These are phyloP conservation scores for Pyrus betulifolia DNA, from an alignment of 306 rosid species.

Conservation along the genomic window DNA sequence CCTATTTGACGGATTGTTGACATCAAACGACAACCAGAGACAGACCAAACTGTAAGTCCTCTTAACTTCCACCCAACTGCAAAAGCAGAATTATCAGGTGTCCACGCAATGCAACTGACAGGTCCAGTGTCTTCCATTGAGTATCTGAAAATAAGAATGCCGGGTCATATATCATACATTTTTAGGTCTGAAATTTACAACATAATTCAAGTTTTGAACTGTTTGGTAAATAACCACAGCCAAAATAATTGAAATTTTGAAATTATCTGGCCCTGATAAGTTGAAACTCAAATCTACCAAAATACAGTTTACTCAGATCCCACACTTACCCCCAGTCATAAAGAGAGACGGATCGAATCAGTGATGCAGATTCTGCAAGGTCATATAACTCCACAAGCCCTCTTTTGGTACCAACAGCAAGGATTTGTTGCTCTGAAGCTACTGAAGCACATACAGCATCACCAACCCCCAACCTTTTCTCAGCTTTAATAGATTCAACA, in stretches of 20 bases:
- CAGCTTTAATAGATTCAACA: conserved; percentile 72
- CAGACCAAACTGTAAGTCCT: conserved; percentile 97
- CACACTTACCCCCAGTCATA: conserved; percentile 94
- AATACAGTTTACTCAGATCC: conserved; percentile 12
- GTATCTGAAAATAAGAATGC: conserved; percentile 52
- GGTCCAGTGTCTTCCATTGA: conserved; percentile 91
- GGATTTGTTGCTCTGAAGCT: conserved; percentile 80
- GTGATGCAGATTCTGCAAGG: conserved; percentile 62
- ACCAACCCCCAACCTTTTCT: conserved; percentile 54
- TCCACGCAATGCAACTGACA: conserved; percentile 94
- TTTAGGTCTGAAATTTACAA: conserved; percentile 8
- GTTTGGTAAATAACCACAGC: background rate
- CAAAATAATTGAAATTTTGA: background rate
- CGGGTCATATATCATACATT: conserved; percentile 2
- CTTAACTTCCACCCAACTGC: conserved; percentile 97
- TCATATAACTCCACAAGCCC: conserved; percentile 87
- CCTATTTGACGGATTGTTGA: conserved; percentile 89
- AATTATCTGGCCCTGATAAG: background rate
- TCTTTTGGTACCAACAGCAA: conserved; percentile 94
- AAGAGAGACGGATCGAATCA: conserved; percentile 70
- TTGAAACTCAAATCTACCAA: conserved; percentile 13
- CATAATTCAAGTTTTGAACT: background rate
- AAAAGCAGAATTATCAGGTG: conserved; percentile 96
- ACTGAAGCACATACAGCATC: conserved; percentile 88
- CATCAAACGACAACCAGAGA: conserved; percentile 98